Base-by-base conservation (phyloP, 495 filamentous ascomycete species). In the Penicillium taxi region DNA sequence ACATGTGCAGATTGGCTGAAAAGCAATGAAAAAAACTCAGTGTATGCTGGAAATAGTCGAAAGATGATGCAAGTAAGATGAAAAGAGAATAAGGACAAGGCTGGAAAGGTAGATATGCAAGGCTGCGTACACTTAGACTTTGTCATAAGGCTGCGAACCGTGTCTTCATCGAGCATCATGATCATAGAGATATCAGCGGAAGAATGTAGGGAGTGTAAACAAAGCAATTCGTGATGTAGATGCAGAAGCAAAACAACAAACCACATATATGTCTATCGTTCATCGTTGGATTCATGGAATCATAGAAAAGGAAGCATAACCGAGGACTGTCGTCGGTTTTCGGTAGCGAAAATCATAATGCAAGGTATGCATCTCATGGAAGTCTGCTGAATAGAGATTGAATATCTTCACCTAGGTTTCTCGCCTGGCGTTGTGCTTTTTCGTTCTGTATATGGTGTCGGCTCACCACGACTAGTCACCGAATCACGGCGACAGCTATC, bases 401-500 rank as follows among this genome's bases (percentile, higher is more conserved):
- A 40, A 15, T 15, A 29, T 42, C 35, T 49, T 37, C 37, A 33
- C 22, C 39, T 21, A 20, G 44, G 37, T 46, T 51, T 51, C 19
- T 55, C 51, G 13, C 44, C 44, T 6, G 47, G 44, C 14, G 46
- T 42, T 11, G 39, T 48, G 24, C 39, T 48, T 17, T 40, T 24
- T 14, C 43, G 44, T 21, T 23, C 26, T 19, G 51, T 43, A 7
- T 18, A 26, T 21, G 39, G 28, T 8, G 31, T 35, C 11, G 44
- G 44, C 13, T 52, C 45, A 8, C 42, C 36, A 9, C 45, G 44
- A 39, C 36, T 44, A 18, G 38, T 41, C 8, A 37, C 33, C 9
- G 53, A 56, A 27, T 48, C 44, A 9, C 59, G 48, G n/a, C 53
- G 56, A 27, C 42, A 44, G 41, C 48, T 53, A 29, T 59, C 58